These are phyloP conservation scores for Cladosporium colombiae DNA, from an alignment of 2,329 filamentous ascomycete species.

Conservation along the genomic window DNA sequence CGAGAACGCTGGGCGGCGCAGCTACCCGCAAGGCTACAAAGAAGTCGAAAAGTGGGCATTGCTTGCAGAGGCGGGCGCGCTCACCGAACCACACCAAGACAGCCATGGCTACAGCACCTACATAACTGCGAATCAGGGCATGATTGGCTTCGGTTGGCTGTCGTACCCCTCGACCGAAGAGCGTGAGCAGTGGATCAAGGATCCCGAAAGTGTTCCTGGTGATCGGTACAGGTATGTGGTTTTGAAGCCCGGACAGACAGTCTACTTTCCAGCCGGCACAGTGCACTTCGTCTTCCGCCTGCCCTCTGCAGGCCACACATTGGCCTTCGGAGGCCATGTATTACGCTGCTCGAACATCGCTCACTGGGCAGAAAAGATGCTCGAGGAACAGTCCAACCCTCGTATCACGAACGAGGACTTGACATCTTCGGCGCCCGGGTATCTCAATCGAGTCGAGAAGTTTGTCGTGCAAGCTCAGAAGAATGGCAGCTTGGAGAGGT, in stretches of 20 bases:
- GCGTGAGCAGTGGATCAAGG: constrained; percentile 29
- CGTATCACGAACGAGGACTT: constrained; percentile 50
- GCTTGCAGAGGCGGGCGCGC: constrained; percentile 36
- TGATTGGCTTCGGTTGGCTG: constrained; percentile 37
- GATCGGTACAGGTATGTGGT: constrained; percentile 36
- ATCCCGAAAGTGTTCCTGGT: constrained; percentile 24
- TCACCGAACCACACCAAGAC: constrained; percentile 39
- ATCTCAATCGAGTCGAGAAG: constrained; percentile 33
- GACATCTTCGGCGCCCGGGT: constrained; percentile 38
- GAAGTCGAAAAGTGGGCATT: constrained; percentile 40
- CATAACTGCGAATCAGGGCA: constrained; percentile 37
- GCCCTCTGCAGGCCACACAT: constrained; percentile 32
- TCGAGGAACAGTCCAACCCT: constrained; percentile 45
- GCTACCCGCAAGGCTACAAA: constrained; percentile 34
- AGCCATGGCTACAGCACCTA: constrained; percentile 38
- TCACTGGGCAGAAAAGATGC: constrained; percentile 48
- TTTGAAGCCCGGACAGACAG: constrained; percentile 34
- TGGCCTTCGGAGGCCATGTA: constrained; percentile 38
- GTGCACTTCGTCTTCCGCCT: constrained; percentile 39
- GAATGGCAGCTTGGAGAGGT: constrained; percentile 29
- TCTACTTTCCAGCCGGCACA: constrained; percentile 37
- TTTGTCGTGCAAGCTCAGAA: constrained; percentile 33
- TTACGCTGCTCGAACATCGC: constrained; percentile 40
- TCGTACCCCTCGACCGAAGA: constrained; percentile 30
- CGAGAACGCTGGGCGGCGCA: constrained; percentile 29